Evolutionary conservation across 345 rosid species (phyloP).

Genomic region (Eucalyptus grandis): DNA sequence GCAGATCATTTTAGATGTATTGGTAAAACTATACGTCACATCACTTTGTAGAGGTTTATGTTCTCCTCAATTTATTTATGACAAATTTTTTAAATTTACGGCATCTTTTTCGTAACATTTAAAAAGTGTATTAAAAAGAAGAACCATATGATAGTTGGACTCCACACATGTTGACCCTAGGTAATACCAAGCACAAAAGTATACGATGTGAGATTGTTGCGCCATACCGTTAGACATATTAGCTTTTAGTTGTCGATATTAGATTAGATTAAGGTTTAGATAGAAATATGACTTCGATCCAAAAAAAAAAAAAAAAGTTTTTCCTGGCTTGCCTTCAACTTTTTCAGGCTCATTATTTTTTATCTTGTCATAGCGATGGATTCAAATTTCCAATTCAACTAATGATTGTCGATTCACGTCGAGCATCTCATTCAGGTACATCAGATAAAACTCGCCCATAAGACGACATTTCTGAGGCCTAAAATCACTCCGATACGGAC

Average conservation of each 20-base stretch:
- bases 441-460: neutral
- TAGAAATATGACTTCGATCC: neutral
- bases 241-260: neutral
- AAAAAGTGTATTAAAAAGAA: neutral
- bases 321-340: neutral
- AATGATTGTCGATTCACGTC: too few species aligned
- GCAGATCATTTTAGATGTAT: neutral
- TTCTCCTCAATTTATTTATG: neutral
- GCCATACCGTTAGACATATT: neutral
- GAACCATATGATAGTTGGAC: neutral
- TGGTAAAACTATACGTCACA: neutral
- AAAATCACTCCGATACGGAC: neutral
- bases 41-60: neutral
- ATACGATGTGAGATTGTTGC: neutral
- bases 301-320: too few species aligned
- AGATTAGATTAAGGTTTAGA: neutral
- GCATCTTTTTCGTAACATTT: neutral
- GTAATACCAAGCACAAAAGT: too few species aligned
- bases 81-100: rapidly evolving
- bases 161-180: too few species aligned
- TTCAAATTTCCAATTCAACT: too few species aligned
- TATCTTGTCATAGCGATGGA: neutral
- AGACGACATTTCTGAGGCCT: neutral
- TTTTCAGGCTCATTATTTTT: neutral
- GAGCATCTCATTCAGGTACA: neutral